Conservation (phyloP, 1,284 basidiomycete species). For the Rugosomyces carneus region DNA sequence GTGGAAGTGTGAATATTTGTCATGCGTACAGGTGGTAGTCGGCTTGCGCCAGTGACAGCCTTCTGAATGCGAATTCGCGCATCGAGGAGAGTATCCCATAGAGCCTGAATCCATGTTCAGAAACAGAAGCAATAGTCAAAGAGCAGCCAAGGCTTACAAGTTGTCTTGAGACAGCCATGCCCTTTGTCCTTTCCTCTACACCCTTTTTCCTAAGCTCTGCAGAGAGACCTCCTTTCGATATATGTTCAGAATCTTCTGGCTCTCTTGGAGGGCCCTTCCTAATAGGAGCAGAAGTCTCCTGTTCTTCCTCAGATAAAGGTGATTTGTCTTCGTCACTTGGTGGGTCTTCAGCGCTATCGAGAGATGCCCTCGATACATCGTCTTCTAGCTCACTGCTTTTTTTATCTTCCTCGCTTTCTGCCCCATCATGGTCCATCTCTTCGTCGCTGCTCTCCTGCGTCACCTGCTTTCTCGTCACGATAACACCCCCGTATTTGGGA, state of each 20-base stretch:
- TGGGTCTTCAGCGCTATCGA: conserved; percentile 20
- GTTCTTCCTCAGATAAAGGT: conserved; percentile 14
- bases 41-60: conserved; percentile 57
- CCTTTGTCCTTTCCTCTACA: conserved; percentile 66
- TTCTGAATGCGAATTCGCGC: conserved; percentile 88
- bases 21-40: conserved; percentile 46
- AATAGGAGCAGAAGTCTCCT: conserved; percentile 8
- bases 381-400: conserved; percentile 15
- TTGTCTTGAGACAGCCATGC: conserved; percentile 76
- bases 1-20: conserved; percentile 1
- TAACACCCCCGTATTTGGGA: conserved; percentile 72
- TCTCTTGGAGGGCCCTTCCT: conserved; percentile 19
- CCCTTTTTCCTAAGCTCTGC: conserved; percentile 12
- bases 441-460: conserved; percentile 35
- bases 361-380: conserved; percentile 25
- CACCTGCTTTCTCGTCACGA: conserved; percentile 56
- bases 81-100: conserved; percentile 84
- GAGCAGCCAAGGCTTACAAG: conserved; percentile 48
- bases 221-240: conserved; percentile 48
- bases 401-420: conserved; percentile 27
- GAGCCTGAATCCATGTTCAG: conserved; percentile 37
- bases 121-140: conserved; percentile 4
- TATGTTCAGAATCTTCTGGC: conserved; percentile 48
- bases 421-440: conserved; percentile 22
- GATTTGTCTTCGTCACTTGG: conserved; percentile 25